Base-by-base conservation (phyloP, 768 basidiomycete genomes). In the Podaxis mareebaensis region DNA sequence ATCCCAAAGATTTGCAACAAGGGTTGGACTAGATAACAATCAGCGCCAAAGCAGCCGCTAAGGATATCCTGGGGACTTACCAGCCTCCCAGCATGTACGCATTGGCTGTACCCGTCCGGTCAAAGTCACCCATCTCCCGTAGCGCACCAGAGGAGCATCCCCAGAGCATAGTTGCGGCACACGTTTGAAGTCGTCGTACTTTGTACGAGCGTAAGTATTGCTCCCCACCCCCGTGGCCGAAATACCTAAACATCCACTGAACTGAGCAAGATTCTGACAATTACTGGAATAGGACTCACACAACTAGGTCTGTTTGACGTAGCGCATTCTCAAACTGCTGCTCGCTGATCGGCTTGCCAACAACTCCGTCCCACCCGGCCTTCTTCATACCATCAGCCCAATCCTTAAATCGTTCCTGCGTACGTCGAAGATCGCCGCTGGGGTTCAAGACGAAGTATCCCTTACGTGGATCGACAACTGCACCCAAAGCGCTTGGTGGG, bases 1-100 rank as follows among this genome's bases (percentile, higher is more conserved):
- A 70, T 99, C 97, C 97, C 97, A 99, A 4, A 99, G 78, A 70
- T 96, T 98, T 0, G 93, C 97, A 12, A 98, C 87, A 36, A 99
- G 81, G 1, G 95, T 91, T 17, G 97, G 96, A 65, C 96, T 95
- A 65, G 2, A 53, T 4, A 40, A 59, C 7, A 64, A 58, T 44
- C 53, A 55, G 36, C 28, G 17, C 40, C 4, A 40, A 57, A 11
- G 28, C 26, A 52, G 26, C 12, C 28, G 10, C 56, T 46, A 28
- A 62, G 55, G 7, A 61, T 24, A 28, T 28, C 8, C 44, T 46
- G 44, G 10, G 7, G 20, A 83, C 95, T 71, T 70, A 98, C 96
- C 96, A 96, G 70, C 96, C 97, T 46, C 90, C 93, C n/a, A 98
- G 72, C 91, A 98, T 93, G 73, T 99, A 99, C 68, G 94, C 89